Base-by-base conservation (phyloP, 2,329 filamentous ascomycete species). In the Alternaria sp. region DNA sequence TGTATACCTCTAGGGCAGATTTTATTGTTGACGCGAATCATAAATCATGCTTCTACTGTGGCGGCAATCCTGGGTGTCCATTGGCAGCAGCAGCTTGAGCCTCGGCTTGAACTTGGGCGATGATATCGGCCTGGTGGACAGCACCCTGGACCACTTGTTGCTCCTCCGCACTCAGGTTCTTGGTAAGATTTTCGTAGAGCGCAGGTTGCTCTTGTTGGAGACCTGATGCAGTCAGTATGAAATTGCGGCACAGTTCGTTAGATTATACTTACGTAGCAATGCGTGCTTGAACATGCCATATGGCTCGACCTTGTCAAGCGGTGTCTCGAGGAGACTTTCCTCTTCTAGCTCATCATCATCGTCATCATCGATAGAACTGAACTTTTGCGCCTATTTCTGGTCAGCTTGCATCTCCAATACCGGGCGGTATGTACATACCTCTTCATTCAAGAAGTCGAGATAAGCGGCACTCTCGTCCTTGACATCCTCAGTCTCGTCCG, bases 381-480 rank as follows among this genome's bases (percentile, higher is more conserved):
- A 94, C 77, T 95, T 96, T 71, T 93, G 89, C 12, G 93, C 93
- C 89, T 92, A 67, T 5, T 20, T 7, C 11, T 39, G 5, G 47
- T 78, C 75, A 76, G 78, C 73, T 61, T 42, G 73, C 12, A 9
- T 34, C 34, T 24, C 7, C 38, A 55, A 30, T 51, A 11, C 28
- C 7, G 4, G 12, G 34, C 11, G 39, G 20, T 18, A 4, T 39
- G 7, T 3, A 73, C 84, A 77, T 75, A 89, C 91, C 84, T 98
- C 94, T 77, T 96, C 91, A 70, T 94, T 96, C 28, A 99, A 81
- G 83, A 99, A 99, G 68, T 98, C 94, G 47, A 99, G 87, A 77
- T 99, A 99, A 6, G 94, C 93, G 24, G 91, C 91, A 77, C 92
- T 95, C 80, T 98, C 94, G 71, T 97, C 94, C 74, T 93, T 91